A percentile compares a stretch with the other conserved stretches of the same genome.
Conservation (phyloP, 441 rosid species). For the Populus tomentosa region DNA sequence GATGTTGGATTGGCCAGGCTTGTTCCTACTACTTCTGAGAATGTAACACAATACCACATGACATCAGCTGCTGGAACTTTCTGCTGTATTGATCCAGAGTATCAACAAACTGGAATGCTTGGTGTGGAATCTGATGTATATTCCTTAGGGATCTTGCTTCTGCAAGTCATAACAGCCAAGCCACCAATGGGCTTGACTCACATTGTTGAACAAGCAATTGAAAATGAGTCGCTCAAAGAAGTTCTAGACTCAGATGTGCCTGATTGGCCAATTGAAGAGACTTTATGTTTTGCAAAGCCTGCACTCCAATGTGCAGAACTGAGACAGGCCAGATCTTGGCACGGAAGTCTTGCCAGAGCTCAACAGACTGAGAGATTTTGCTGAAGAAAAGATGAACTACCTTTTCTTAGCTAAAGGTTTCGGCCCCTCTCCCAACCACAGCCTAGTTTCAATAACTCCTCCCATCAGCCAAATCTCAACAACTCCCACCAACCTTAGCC, state of each 20-base stretch:
- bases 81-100: conserved; percentile 47
- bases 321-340: conserved; percentile 35
- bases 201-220: conserved; percentile 28
- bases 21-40: conserved; percentile 42
- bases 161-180: conserved; percentile 40
- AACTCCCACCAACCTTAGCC: too few species aligned
- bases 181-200: conserved; percentile 51
- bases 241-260: conserved; percentile 35
- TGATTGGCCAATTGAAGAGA: conserved; percentile 47
- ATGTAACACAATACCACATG: conserved; percentile 39
- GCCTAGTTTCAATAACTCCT: conserved; percentile 22
- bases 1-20: conserved; percentile 52
- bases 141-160: conserved; percentile 42
- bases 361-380: conserved; percentile 17
- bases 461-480: too few species aligned
- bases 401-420: not conserved
- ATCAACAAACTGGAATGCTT: conserved; percentile 40
- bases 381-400: conserved; percentile 11
- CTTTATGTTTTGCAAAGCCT: conserved; percentile 30
- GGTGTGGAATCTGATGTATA: conserved; percentile 48
- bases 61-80: conserved; percentile 50
- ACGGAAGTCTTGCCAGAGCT: conserved; percentile 23
- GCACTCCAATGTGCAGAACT: conserved; percentile 39
- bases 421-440: conserved; percentile 15
- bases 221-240: conserved; percentile 24